phyloP scores from a whole-genome alignment of 164 flowering plant species.

The Paratinospora sagittata region DNA sequence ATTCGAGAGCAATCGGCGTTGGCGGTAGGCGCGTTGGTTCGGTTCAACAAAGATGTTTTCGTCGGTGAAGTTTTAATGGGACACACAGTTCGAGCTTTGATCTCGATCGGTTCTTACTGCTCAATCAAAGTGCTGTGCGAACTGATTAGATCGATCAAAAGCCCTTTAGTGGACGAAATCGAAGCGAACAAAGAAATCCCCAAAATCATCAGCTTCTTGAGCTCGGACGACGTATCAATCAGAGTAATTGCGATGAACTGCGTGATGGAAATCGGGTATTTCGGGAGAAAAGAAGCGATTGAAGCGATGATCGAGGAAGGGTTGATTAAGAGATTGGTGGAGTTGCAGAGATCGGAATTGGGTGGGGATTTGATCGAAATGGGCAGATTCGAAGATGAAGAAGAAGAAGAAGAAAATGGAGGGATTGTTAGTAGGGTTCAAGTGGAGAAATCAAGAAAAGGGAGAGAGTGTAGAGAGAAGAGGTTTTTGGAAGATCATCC shows the following conservation, averaged over 20 bases:
- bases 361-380: conserved; percentile 59
- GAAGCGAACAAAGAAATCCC: conserved; percentile 48
- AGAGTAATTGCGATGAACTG: conserved; percentile 47
- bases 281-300: conserved; percentile 77
- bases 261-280: conserved; percentile 75
- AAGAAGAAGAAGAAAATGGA: conserved; percentile 19
- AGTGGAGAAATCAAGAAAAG: too few species aligned
- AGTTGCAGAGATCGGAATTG: conserved; percentile 58
- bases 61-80: conserved; percentile 76
- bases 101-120: conserved; percentile 34
- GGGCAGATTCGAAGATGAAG: too few species aligned
- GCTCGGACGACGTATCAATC: conserved; percentile 25
- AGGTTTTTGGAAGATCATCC: conserved; percentile 45
- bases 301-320: conserved; percentile 72
- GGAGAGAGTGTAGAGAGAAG: conserved; percentile 29
- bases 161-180: conserved; percentile 78
- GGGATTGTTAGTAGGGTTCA: conserved; percentile 7
- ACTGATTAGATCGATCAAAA: conserved; percentile 55
- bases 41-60: conserved; percentile 88
- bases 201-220: conserved; percentile 40
- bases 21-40: conserved; percentile 47
- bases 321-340: conserved; percentile 55
- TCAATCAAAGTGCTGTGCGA: conserved; percentile 50
- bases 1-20: conserved; percentile 49
- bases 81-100: conserved; percentile 36